These are phyloP conservation scores for Nidula microcarpa DNA, from an alignment of 768 basidiomycete genomes.

Conservation along the genomic window DNA sequence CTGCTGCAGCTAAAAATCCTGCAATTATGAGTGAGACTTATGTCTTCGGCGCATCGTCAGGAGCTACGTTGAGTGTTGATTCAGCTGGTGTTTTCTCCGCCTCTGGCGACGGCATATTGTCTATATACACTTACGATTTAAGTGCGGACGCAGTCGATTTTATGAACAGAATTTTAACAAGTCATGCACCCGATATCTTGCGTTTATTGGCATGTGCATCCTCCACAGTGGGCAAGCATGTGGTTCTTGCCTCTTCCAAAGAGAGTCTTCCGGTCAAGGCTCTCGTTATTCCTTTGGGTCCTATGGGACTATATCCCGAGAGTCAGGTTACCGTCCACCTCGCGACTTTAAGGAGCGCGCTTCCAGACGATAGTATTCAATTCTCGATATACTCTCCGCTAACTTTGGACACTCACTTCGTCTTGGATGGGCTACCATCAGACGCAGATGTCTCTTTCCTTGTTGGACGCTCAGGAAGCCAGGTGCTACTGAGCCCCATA, in stretches of 20 bases:
- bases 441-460: constrained; percentile 12
- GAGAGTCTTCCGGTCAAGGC: not conserved
- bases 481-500: constrained; percentile 11
- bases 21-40: constrained; percentile 3
- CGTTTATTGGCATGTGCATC: not conserved
- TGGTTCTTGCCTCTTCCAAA: not conserved
- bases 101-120: not conserved
- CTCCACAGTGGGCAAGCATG: not conserved
- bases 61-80: not conserved
- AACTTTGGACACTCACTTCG: not conserved
- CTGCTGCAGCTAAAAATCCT: constrained; percentile 10
- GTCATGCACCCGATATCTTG: not conserved
- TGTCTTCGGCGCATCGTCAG: constrained; percentile 1
- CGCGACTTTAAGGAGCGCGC: not conserved
- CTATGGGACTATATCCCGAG: not conserved
- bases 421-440: not conserved
- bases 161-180: not conserved
- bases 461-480: constrained; percentile 18
- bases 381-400: not conserved
- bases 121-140: not conserved
- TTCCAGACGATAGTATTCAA: not conserved
- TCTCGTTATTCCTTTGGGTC: not conserved
- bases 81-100: constrained; percentile 1
- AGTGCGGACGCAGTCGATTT: not conserved
- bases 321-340: not conserved